Base-by-base conservation (phyloP, 106 monocot genomes). In the Phalaenopsis aphrodite region DNA sequence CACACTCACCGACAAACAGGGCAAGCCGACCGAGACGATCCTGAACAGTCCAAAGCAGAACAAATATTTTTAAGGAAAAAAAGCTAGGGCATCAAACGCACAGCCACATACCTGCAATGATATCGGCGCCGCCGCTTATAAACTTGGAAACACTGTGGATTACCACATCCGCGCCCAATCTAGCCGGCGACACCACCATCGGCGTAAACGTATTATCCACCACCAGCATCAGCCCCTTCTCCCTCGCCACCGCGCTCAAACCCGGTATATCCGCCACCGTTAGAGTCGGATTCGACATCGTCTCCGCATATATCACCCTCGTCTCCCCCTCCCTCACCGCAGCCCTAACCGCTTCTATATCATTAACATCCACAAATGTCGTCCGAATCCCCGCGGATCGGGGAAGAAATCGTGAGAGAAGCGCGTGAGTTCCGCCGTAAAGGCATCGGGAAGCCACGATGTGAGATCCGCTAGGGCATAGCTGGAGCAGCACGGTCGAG, bases 131-230 rank as follows among this genome's bases (percentile, higher is more conserved):
- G 52, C 96, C 96, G 83, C 90, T 93, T 48, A 96, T 96, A 78
- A 80, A 96, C 88, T 96, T 96, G 76, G 93, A 88, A 39, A 96
- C 93, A 75, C 93, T 93, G 78, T 96, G 96, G 5, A 96, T 87
- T 55, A 96, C 93, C 56, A 96, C 91, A 77, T 96, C 93, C 11
- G 93, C 96, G 17, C 96, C 96, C 52, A 96, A 71, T 75, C 83
- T 82, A 6, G 96, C 96, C 66, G 96, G 96, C 55, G 96, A 96
- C 10, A 96, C 77, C 30, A 96, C 93, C 92, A 96, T 90, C 18
- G 96, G 96, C 46, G 91, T 82, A 85, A 96, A 96, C 12, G 96
- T 96, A 84, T 96, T 96, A 74, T 96, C 96, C 8, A 96, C 93
- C 21, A 96, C 96, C 24, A 94, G 79, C 85, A 87, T 83, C 72